These are phyloP conservation scores for Suhomyces guaymorum DNA, from an alignment of 1,139 yeast genomes.

Conservation along the genomic window DNA sequence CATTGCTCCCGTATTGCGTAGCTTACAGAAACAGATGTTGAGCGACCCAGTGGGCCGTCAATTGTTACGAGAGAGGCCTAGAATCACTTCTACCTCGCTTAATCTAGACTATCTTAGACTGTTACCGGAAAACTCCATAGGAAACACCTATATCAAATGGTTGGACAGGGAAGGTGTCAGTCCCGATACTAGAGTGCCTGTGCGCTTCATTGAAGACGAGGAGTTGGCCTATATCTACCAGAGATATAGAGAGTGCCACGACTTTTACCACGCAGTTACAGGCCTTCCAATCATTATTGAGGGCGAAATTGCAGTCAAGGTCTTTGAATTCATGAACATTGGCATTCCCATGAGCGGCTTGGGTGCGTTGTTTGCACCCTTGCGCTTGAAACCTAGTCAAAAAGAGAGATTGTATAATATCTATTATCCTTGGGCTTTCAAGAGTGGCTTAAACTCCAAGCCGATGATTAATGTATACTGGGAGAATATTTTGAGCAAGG, in stretches of 20 bases:
- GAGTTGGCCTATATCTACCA: slow-evolving; percentile 90
- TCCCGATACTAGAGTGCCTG: slow-evolving; percentile 91
- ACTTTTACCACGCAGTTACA: slow-evolving; percentile 90
- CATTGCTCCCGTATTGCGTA: slow-evolving; percentile 60
- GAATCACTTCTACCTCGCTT: slow-evolving; percentile 74
- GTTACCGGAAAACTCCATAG: slow-evolving; percentile 74
- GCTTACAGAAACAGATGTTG: slow-evolving; percentile 72
- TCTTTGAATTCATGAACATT: slow-evolving; percentile 87
- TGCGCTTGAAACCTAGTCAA: slow-evolving; percentile 54
- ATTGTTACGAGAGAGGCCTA: slow-evolving; percentile 75
- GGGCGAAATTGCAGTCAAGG: slow-evolving; percentile 93
- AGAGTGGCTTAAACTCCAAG: slow-evolving; percentile 70
- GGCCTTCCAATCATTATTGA: slow-evolving; percentile 90
- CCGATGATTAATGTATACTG: slow-evolving; percentile 88
- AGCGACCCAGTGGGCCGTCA: slow-evolving; percentile 73
- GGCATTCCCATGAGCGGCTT: slow-evolving; percentile 96
- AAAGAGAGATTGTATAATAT: slow-evolving; percentile 58
- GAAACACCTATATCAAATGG: slow-evolving; percentile 79
- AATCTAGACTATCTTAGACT: slow-evolving; percentile 60
- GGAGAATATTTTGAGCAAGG: slow-evolving; percentile 79
- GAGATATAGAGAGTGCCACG: slow-evolving; percentile 95
- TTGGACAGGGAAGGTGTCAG: slow-evolving; percentile 83
- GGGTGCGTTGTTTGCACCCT: slow-evolving; percentile 86
- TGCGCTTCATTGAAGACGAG: slow-evolving; percentile 82
- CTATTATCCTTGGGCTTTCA: slow-evolving; percentile 88